A percentile compares a stretch with the other conserved stretches of the same genome.
phyloP scores from a whole-genome alignment of 768 basidiomycete species.

The Psilocybe tampanensis region DNA sequence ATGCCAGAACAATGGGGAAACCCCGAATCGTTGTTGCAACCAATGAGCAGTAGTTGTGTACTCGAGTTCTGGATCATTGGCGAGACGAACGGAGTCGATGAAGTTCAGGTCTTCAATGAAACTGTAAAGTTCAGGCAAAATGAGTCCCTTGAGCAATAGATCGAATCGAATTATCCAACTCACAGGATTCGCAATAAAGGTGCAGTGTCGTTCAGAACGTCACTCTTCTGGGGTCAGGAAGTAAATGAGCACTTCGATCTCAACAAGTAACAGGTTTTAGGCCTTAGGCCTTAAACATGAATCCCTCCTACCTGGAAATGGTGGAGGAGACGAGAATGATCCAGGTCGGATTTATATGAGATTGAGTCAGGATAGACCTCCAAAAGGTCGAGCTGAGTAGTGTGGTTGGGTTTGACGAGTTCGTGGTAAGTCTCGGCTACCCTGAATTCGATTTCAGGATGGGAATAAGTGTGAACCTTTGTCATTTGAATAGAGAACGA shows the following conservation, averaged over 20 bases:
- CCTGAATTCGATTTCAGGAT: conserved; percentile 8
- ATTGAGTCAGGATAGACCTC: conserved; percentile 6
- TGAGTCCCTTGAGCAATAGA: too few species aligned
- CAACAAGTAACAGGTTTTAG: neutral
- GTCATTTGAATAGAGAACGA: neutral
- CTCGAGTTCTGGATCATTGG: neutral
- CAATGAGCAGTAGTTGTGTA: conserved; percentile 4
- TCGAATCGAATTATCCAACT: neutral
- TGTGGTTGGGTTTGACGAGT: neutral
- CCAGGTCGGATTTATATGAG: neutral
- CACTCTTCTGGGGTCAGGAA: neutral
- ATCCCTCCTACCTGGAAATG: conserved; percentile 1
- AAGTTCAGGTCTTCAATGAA: conserved; percentile 9
- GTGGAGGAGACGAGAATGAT: neutral
- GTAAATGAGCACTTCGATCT: neutral
- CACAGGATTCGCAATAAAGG: conserved; percentile 3
- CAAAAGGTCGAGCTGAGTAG: neutral
- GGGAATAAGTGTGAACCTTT: neutral
- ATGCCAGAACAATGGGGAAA: conserved; percentile 5
- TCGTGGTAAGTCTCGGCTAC: neutral
- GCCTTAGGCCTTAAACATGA: too few species aligned
- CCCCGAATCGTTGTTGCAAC: conserved; percentile 7
- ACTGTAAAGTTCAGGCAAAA: neutral
- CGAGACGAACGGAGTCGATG: neutral
- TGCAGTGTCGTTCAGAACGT: neutral